Base-by-base conservation (phyloP, 805 yeast genomes). In the Wickerhamiella cacticola region DNA sequence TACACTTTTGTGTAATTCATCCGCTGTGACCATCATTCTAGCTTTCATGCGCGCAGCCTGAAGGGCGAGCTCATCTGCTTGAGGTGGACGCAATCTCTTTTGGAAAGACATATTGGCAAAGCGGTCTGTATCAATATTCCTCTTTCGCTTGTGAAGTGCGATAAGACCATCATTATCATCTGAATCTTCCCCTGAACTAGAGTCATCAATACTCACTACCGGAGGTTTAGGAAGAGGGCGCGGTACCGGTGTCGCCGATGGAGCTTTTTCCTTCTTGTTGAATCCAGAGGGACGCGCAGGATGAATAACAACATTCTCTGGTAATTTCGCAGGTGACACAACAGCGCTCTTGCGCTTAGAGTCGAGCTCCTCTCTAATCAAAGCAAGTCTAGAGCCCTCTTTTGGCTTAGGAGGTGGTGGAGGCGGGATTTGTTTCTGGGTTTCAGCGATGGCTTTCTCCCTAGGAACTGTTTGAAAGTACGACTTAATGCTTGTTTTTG, bases 41-140 rank as follows among this genome's bases (percentile, higher is more conserved):
- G 74, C 68, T 54, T 94, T 74, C 88, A 86, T 84, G 47, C 79
- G 68, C 51, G 81, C 81, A 59, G 82, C 88, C 34, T 80, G 89
- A 29, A 67, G 62, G 55, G 76, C 77, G 45, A 67, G 70, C 19
- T 64, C 61, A 26, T 68, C 68, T 13, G 73, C 64, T 9, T 64
- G 63, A 16, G 34, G 50, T 2, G 40, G 46, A 5, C 40, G 41
- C n/a, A 23, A 40, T 3, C 54, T 45, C 12, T 51, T 46, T 10
- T 40, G 38, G 4, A 43, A 23, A 15, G 48, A 35, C 1, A 48
- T 39, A 38, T 21, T 22, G 12, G 45, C 34, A 15, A 40, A 38
- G 26, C 50, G 47, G 21, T 40, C 44, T 36, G 25, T 57, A 12
- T 53, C 60, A 3, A 50, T 50, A n/a, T 52, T 36, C 8, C 45